phyloP scores from a whole-genome alignment of 2,329 filamentous ascomycete species.

The Camillea tinctor region DNA sequence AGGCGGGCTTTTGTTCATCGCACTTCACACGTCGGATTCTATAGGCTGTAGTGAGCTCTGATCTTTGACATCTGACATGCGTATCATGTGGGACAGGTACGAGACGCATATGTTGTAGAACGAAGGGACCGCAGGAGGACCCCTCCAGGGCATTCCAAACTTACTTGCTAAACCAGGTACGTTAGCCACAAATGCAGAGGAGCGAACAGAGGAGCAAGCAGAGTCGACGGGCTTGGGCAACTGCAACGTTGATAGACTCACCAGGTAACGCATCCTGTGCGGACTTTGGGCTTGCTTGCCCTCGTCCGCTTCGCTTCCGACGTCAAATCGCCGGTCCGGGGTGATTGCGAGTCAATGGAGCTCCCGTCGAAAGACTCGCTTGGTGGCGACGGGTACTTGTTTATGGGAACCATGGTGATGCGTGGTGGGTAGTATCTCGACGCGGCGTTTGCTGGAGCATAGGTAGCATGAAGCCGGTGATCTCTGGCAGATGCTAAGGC shows the following conservation, averaged over 20 bases:
- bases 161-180: slow-evolving; percentile 27
- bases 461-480: not conserved
- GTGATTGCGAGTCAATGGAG: not conserved
- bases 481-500: not conserved
- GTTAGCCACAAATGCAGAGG: slow-evolving; percentile 5
- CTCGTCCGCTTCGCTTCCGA: slow-evolving; percentile 27
- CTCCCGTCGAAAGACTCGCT: not conserved
- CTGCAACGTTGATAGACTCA: slow-evolving; percentile 20
- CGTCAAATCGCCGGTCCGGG: not conserved
- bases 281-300: slow-evolving; percentile 39
- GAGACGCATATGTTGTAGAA: not conserved
- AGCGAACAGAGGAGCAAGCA: too few relatives aligned
- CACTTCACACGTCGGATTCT: slow-evolving; percentile 39
- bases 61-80: not conserved
- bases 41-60: not conserved
- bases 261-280: slow-evolving; percentile 42
- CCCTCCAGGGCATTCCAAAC: slow-evolving; percentile 2
- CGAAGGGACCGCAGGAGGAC: not conserved
- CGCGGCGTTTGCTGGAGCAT: not conserved
- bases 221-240: not conserved
- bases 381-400: not conserved
- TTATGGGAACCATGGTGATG: not conserved
- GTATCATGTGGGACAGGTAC: not conserved
- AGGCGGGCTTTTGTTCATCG: slow-evolving; percentile 35
- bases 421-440: not conserved